phyloP scores from a whole-genome alignment of 257 asterid species.

The Linaria vulgaris region DNA sequence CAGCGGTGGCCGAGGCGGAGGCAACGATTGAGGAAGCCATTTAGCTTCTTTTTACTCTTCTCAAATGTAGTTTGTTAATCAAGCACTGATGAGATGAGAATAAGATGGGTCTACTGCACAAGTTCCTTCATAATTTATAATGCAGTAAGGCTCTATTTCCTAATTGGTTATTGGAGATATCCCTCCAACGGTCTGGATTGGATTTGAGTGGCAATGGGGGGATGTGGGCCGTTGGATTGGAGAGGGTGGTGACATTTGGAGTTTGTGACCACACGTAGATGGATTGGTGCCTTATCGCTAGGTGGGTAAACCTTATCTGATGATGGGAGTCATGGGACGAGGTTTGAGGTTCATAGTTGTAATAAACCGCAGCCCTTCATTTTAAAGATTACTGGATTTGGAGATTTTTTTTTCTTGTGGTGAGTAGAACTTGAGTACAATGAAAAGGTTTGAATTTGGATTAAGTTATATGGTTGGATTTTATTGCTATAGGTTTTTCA shows the following conservation, averaged over 20 bases:
- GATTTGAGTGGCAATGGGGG: too few species aligned
- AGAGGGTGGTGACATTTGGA: background rate
- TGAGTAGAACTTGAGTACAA: background rate
- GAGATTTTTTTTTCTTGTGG: background rate
- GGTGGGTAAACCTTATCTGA: too few species aligned
- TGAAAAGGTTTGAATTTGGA: background rate
- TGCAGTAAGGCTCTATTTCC: slow-evolving; percentile 3
- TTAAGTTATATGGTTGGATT: too few species aligned
- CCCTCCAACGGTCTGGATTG: slow-evolving; percentile 8
- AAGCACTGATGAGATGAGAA: background rate
- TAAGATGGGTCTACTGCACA: background rate
- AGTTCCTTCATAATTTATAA: slow-evolving; percentile 3
- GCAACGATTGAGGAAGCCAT: background rate
- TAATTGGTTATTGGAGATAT: background rate
- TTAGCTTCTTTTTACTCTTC: too few species aligned
- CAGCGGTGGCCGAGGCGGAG: background rate
- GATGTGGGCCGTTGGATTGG: slow-evolving; percentile 22
- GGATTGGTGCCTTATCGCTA: slow-evolving; percentile 23
- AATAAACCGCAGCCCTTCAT: slow-evolving; percentile 14
- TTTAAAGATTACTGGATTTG: background rate
- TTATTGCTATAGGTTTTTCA: background rate
- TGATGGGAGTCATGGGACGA: too few species aligned
- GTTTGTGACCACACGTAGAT: slow-evolving; percentile 20
- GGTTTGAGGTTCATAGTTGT: slow-evolving; percentile 10
- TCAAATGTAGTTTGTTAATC: background rate